These are phyloP conservation scores for Typha latifolia DNA, from an alignment of 176 grass and related monocot species.

Conservation along the genomic window DNA sequence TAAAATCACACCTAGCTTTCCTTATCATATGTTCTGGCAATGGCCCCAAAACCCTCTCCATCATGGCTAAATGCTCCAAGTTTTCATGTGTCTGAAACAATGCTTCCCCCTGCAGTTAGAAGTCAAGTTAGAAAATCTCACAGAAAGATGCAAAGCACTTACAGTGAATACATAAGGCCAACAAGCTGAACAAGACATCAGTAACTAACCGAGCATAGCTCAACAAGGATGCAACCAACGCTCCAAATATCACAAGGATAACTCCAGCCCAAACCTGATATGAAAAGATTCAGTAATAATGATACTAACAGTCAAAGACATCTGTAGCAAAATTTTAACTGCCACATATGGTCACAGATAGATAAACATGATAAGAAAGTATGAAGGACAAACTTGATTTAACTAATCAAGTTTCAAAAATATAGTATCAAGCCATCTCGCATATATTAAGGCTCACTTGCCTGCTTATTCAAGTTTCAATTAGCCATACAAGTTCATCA, in stretches of 20 bases:
- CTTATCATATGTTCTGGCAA: constrained; percentile 73
- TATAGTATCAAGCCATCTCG: not conserved
- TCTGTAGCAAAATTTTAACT: not conserved
- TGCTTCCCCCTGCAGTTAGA: constrained; percentile 62
- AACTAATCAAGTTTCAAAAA: not conserved
- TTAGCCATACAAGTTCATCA: no score
- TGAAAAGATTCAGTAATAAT: constrained; percentile 23
- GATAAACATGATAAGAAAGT: no score
- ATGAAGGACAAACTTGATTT: not conserved
- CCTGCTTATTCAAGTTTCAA: no score
- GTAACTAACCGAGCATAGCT: constrained; percentile 71
- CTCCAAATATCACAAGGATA: constrained; percentile 96
- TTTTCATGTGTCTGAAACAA: constrained; percentile 95
- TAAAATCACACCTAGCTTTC: constrained; percentile 45
- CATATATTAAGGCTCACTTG: no score
- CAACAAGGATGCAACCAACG: constrained; percentile 81
- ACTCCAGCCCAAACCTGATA: constrained; percentile 79
- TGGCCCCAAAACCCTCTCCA: constrained; percentile 91
- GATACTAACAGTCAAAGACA: not conserved
- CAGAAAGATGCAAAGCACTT: not conserved
- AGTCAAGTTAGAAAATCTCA: constrained; percentile 9
- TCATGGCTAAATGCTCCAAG: constrained; percentile 92
- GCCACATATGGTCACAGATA: no score
- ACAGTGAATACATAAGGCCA: not conserved
- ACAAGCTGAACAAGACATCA: not conserved